phyloP scores from a whole-genome alignment of 2,329 filamentous ascomycete genomes.

The Amphichorda felina region DNA sequence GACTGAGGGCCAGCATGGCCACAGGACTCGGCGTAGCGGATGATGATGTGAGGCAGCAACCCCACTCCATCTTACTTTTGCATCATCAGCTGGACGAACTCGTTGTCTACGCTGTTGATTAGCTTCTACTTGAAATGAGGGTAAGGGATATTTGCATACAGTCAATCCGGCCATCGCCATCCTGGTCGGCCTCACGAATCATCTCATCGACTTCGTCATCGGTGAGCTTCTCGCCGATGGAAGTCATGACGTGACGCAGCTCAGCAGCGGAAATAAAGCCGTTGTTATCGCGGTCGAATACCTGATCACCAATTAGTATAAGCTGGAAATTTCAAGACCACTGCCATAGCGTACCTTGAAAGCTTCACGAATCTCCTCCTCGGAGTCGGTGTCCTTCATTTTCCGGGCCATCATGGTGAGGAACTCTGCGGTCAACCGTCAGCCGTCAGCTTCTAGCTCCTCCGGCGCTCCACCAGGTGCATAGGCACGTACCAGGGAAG shows the following conservation, averaged over 20 bases:
- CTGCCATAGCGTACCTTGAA: slow-evolving; percentile 52
- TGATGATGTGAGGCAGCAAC: neutral
- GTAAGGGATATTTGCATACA: slow-evolving; percentile 39
- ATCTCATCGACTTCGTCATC: slow-evolving; percentile 89
- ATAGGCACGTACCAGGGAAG: slow-evolving; percentile 58
- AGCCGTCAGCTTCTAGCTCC: neutral
- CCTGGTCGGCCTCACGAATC: slow-evolving; percentile 85
- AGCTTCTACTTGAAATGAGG: neutral
- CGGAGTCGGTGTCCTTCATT: slow-evolving; percentile 89
- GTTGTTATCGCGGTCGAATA: slow-evolving; percentile 85
- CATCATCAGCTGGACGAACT: slow-evolving; percentile 93
- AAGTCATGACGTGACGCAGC: slow-evolving; percentile 84
- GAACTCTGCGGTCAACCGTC: slow-evolving; percentile 49
- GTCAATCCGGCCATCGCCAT: slow-evolving; percentile 79
- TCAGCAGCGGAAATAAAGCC: slow-evolving; percentile 84
- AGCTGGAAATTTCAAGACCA: neutral
- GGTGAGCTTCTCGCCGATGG: slow-evolving; percentile 82
- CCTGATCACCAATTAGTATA: slow-evolving; percentile 23
- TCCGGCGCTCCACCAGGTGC: neutral
- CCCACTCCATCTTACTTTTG: slow-evolving; percentile 55
- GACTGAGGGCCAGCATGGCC: neutral
- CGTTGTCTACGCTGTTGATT: slow-evolving; percentile 48
- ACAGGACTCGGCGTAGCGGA: neutral
- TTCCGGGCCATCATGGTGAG: slow-evolving; percentile 90
- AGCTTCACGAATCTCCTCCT: slow-evolving; percentile 81